Conservation (phyloP, 139 green algal species). For the Auxenochlorella pyrenoidosa region DNA sequence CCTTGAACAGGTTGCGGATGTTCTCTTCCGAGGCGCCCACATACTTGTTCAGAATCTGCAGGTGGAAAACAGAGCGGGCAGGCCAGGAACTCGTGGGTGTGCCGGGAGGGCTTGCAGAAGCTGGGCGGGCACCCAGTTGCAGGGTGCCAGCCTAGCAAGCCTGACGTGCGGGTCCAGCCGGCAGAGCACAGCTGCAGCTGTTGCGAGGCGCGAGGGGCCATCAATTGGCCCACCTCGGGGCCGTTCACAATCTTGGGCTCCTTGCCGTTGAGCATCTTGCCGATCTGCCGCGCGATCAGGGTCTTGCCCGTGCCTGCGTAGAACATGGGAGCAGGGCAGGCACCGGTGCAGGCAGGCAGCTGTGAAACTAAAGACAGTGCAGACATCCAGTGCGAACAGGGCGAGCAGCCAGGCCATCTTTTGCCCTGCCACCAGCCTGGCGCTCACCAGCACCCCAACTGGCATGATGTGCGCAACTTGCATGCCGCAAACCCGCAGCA, state of each 20-base stretch:
- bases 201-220: no score
- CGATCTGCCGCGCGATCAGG: conserved; percentile 98
- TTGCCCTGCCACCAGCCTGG: no score
- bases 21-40: conserved; percentile 98
- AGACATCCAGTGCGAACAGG: no score
- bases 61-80: conserved; percentile 36
- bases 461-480: no score
- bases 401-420: no score
- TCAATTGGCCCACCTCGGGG: conserved; percentile 51
- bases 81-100: not conserved
- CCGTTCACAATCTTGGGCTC: conserved; percentile 96
- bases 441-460: no score
- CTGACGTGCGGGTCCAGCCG: no score
- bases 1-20: conserved; percentile 95
- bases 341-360: no score
- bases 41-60: conserved; percentile 61
- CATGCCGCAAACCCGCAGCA: no score
- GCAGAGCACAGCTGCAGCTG: no score
- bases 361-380: no score
- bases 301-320: conserved; percentile 95
- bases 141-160: not conserved
- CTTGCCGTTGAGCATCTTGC: conserved; percentile 99
- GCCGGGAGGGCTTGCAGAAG: not conserved
- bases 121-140: not conserved
- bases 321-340: no score